Conservation (phyloP, 768 basidiomycete species). For the Boletus coccyginus region DNA sequence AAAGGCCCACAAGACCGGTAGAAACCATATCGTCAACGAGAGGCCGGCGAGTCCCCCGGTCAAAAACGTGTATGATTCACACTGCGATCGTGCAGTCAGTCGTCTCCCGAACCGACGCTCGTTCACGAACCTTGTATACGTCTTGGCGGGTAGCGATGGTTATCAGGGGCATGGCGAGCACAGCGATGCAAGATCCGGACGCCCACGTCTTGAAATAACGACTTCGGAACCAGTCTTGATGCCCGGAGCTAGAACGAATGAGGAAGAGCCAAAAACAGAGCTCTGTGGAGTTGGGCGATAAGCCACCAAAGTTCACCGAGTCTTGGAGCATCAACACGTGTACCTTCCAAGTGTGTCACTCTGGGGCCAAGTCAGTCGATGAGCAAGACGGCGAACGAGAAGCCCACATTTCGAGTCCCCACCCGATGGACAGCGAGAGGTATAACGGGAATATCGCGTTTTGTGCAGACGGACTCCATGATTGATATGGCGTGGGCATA, state of each 20-base stretch:
- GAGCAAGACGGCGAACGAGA: background rate
- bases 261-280: too few species aligned
- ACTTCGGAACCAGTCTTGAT: constrained; percentile 77
- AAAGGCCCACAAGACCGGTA: constrained; percentile 71
- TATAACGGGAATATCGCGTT: constrained; percentile 62
- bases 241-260: constrained; percentile 49
- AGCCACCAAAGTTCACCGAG: too few species aligned
- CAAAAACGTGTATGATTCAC: constrained; percentile 67
- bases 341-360: constrained; percentile 80
- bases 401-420: constrained; percentile 74
- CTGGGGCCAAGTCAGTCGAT: constrained; percentile 34
- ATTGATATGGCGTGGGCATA: constrained; percentile 57
- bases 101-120: background rate
- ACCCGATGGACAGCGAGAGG: constrained; percentile 60
- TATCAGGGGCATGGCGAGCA: constrained; percentile 68
- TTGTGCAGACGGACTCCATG: constrained; percentile 50
- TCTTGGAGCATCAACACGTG: background rate
- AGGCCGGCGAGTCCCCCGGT: constrained; percentile 71
- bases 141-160: constrained; percentile 61
- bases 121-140: constrained; percentile 50
- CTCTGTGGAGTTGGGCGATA: constrained; percentile 45
- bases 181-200: constrained; percentile 56
- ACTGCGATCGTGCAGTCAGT: constrained; percentile 38
- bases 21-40: constrained; percentile 70
- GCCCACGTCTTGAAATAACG: constrained; percentile 74